Conservation (phyloP, 768 basidiomycete genomes). For the Leccinum subtestaceum region DNA sequence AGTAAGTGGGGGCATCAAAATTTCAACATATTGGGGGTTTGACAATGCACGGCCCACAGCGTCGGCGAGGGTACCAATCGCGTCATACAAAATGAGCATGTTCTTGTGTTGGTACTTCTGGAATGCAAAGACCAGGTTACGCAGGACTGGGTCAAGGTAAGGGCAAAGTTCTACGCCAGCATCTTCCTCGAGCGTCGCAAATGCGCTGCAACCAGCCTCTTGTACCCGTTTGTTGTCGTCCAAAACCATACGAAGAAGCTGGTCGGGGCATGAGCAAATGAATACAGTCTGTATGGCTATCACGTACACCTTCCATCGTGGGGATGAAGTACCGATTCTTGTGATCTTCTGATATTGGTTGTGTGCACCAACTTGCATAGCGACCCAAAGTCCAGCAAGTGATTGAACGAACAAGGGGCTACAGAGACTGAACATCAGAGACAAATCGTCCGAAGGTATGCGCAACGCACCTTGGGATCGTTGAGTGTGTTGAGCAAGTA, state of each 20-base stretch:
- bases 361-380: slow-evolving; percentile 97
- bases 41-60: slow-evolving; percentile 88
- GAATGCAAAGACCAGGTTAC: slow-evolving; percentile 94
- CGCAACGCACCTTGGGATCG: slow-evolving; percentile 75
- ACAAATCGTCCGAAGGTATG: not conserved
- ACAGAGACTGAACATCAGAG: slow-evolving; percentile 11
- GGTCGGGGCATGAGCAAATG: slow-evolving; percentile 2
- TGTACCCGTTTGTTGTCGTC: slow-evolving; percentile 99
- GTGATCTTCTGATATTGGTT: slow-evolving; percentile 80
- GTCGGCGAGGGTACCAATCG: slow-evolving; percentile 97
- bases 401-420: slow-evolving; percentile 97
- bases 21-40: slow-evolving; percentile 85
- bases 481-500: slow-evolving; percentile 88
- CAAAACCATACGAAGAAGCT: slow-evolving; percentile 96
- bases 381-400: slow-evolving; percentile 99
- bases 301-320: slow-evolving; percentile 92
- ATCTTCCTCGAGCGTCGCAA: slow-evolving; percentile 97
- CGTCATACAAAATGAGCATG: slow-evolving; percentile 96
- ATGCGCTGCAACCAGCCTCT: slow-evolving; percentile 98
- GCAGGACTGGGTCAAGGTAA: slow-evolving; percentile 91
- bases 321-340: slow-evolving; percentile 91
- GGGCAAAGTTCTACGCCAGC: slow-evolving; percentile 88
- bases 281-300: slow-evolving; percentile 16
- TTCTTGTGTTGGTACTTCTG: slow-evolving; percentile 99
- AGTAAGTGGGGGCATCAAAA: slow-evolving; percentile 94